Conservation (phyloP, 257 asterid species). For the Solanum habrochaites region DNA sequence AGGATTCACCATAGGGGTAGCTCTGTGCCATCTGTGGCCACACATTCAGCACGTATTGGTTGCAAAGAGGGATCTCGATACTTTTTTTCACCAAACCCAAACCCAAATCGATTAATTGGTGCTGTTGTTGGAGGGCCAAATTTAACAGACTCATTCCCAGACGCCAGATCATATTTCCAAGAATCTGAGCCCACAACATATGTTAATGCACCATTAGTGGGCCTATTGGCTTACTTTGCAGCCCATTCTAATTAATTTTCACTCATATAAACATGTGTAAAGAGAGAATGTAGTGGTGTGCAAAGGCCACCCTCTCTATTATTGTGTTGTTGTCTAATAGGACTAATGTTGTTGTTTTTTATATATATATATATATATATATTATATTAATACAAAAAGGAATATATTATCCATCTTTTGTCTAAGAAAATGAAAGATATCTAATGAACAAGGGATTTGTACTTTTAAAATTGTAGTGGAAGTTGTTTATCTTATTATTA, state of each 20-base stretch:
- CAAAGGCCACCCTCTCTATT: conserved; percentile 61
- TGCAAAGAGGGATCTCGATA: conserved; percentile 62
- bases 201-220: conserved; percentile 72
- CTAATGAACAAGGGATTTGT: neutral
- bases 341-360: too few species aligned
- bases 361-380: neutral
- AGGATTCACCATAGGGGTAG: conserved; percentile 82
- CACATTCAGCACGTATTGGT: conserved; percentile 48
- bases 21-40: conserved; percentile 44
- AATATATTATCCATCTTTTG: neutral
- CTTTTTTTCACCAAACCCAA: conserved; percentile 47
- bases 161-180: conserved; percentile 63
- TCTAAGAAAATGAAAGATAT: neutral
- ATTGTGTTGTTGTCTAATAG: neutral
- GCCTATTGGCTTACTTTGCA: conserved; percentile 61
- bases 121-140: conserved; percentile 88
- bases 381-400: neutral
- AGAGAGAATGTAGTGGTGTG: conserved; percentile 48
- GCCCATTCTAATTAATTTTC: conserved; percentile 45
- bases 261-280: neutral
- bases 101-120: conserved; percentile 57
- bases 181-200: conserved; percentile 86
- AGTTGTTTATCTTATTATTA: neutral
- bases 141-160: conserved; percentile 50
- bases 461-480: neutral